Evolutionary conservation across 345 rosid species (phyloP), one percentile per base, ranked within the genome.

Genomic region (Tarenaya hassleriana): DNA sequence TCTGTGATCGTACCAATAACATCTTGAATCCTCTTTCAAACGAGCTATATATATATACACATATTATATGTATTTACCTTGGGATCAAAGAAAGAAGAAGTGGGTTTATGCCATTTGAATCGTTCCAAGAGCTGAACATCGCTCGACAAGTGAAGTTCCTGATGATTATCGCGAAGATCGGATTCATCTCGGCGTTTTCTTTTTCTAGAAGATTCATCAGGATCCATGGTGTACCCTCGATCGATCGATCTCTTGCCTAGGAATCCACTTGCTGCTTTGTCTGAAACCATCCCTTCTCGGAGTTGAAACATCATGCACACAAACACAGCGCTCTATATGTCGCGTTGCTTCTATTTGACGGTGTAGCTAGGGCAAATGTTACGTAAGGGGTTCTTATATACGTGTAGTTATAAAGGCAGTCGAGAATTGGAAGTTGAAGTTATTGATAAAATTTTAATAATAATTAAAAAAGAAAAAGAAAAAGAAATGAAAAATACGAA

Each of bases 51-150:
- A 24, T 24, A 24, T 24, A 24, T 24, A 24, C 5, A 5, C 5
- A 24, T 24, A 24, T 24, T 5, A 24, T 24, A 24, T 24, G 29
- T 5, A 29, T 21, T 17, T 68, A 84, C 95, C 88, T 86, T 81
- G 47, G 77, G 73, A 76, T 78, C 83, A 7, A 78, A 74, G 51
- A 74, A 73, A 17, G 48, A 60, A 84, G 75, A 41, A 69, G 43
- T 4, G 82, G 87, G 21, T 71, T 64, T 64, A 70, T 81, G 10
- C 69, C 76, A 40, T 79, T 85, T 14, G 63, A 76, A 51, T 75
- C 76, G 39, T 67, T 68, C 44, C 69, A 73, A 7, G 68, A 71
- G 50, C 56, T 18, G 69, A 40, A 63, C 68, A 59, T 66, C 56
- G 70, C 24, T 48, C 34, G 3, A 50, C 45, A 59, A 43, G 29